These are phyloP conservation scores for Lactifluus subvellereus DNA, from an alignment of 768 basidiomycete genomes.

Conservation along the genomic window DNA sequence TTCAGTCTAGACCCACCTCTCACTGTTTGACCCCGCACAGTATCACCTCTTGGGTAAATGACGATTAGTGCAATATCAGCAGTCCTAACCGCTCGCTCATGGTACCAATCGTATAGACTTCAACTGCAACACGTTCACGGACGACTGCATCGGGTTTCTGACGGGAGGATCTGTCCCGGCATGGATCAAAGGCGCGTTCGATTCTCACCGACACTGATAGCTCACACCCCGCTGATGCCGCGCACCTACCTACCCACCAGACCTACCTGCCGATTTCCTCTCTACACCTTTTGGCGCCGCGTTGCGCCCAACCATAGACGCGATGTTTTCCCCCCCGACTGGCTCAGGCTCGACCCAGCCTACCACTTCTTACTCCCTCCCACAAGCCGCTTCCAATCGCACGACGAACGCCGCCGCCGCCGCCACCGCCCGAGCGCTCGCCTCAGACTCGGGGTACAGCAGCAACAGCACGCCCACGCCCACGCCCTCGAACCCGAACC, in stretches of 20 bases:
- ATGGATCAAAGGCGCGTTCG: slow-evolving; percentile 66
- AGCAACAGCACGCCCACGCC: not conserved
- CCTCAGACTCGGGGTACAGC: slow-evolving; percentile 27
- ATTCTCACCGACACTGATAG: not conserved
- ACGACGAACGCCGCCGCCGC: slow-evolving; percentile 31
- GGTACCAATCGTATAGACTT: slow-evolving; percentile 50
- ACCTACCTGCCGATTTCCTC: slow-evolving; percentile 76
- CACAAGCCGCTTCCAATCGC: slow-evolving; percentile 52
- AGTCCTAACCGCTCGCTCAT: not conserved
- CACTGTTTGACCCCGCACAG: slow-evolving; percentile 34
- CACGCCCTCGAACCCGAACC: slow-evolving; percentile 37
- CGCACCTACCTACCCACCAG: slow-evolving; percentile 33
- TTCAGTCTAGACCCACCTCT: not conserved
- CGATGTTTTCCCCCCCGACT: slow-evolving; percentile 68
- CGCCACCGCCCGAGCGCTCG: slow-evolving; percentile 22
- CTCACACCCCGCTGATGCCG: not conserved
- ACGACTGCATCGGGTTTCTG: slow-evolving; percentile 80
- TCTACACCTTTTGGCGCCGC: slow-evolving; percentile 85
- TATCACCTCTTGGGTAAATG: slow-evolving; percentile 76
- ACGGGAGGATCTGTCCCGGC: slow-evolving; percentile 77
- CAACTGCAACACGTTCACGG: slow-evolving; percentile 94
- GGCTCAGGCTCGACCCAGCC: slow-evolving; percentile 28
- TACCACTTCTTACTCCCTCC: slow-evolving; percentile 37
- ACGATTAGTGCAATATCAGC: not conserved
- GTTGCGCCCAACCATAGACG: slow-evolving; percentile 85